Conservation (phyloP, 2,329 filamentous ascomycete genomes). For the Nannizziopsis barbatae region DNA sequence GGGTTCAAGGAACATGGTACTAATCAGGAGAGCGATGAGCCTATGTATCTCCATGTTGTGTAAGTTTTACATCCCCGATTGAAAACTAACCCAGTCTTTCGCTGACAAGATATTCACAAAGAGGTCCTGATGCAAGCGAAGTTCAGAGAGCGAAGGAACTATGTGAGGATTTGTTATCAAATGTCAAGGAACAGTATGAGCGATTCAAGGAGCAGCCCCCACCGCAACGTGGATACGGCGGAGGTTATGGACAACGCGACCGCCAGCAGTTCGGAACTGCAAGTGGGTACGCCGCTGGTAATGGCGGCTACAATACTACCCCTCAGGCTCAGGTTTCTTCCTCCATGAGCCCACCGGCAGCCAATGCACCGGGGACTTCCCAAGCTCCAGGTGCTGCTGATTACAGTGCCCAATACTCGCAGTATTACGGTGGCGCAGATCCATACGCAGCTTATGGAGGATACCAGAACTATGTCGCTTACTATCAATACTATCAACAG, state of each 20-base stretch:
- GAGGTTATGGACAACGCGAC: conserved; percentile 43
- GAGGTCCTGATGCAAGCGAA: conserved; percentile 75
- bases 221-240: conserved; percentile 49
- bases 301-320: conserved; percentile 32
- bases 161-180: conserved; percentile 74
- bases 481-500: conserved; percentile 62
- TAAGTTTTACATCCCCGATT: conserved; percentile 37
- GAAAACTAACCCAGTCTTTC: neutral
- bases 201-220: conserved; percentile 71
- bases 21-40: conserved; percentile 83
- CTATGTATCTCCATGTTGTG: conserved; percentile 95
- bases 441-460: conserved; percentile 88
- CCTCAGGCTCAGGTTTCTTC: conserved; percentile 36
- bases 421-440: conserved; percentile 62
- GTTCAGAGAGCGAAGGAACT: conserved; percentile 79
- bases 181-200: conserved; percentile 83
- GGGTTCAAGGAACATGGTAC: conserved; percentile 85
- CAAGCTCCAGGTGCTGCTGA: conserved; percentile 40
- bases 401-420: conserved; percentile 70
- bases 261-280: conserved; percentile 35
- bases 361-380: conserved; percentile 29
- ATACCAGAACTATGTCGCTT: conserved; percentile 58
- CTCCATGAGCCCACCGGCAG: conserved; percentile 33
- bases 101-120: conserved; percentile 38
- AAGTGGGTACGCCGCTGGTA: conserved; percentile 32